Percentiles rank a stretch among this genome's conserved stretches.
phyloP scores from a whole-genome alignment of 345 rosid genomes.

The Hibiscus trionum region DNA sequence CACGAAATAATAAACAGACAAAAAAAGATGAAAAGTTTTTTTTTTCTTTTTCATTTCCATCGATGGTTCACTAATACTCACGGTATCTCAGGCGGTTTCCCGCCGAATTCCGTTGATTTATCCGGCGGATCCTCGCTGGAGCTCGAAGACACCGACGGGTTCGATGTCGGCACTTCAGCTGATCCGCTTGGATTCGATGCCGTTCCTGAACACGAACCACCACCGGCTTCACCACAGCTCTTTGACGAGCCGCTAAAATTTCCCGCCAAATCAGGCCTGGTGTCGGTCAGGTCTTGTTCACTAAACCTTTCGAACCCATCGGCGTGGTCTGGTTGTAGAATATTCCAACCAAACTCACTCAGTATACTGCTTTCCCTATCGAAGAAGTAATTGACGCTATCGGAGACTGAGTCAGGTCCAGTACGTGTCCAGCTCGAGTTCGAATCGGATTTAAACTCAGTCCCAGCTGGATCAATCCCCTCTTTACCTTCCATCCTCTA shows the following conservation, averaged over 20 bases:
- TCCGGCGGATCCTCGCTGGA: slow-evolving; percentile 86
- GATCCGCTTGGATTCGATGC: slow-evolving; percentile 5
- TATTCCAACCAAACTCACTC: slow-evolving; percentile 62
- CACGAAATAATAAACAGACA: not conserved
- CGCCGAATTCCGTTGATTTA: slow-evolving; percentile 69
- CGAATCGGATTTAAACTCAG: slow-evolving; percentile 20
- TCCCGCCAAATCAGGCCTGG: slow-evolving; percentile 25
- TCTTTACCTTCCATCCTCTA: slow-evolving; percentile 24
- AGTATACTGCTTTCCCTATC: slow-evolving; percentile 42
- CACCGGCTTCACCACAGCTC: not conserved
- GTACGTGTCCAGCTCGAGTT: slow-evolving; percentile 34
- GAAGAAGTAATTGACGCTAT: slow-evolving; percentile 39
- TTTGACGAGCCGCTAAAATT: slow-evolving; percentile 1
- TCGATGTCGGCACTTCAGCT: slow-evolving; percentile 47
- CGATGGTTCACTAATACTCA: slow-evolving; percentile 51
- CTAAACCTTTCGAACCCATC: slow-evolving; percentile 3
- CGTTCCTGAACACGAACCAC: slow-evolving; percentile 7
- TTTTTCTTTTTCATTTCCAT: not conserved
- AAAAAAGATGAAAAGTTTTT: not conserved
- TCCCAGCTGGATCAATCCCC: slow-evolving; percentile 36
- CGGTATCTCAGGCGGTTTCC: slow-evolving; percentile 74
- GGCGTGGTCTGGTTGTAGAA: slow-evolving; percentile 19
- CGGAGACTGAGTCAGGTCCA: slow-evolving; percentile 30
- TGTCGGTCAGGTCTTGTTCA: slow-evolving; percentile 13
- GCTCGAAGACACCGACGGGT: slow-evolving; percentile 63